Evolutionary conservation across 2,329 filamentous ascomycete genomes (phyloP), one percentile per base, ranked within the genome.

Genomic region (Apiospora koreana): DNA sequence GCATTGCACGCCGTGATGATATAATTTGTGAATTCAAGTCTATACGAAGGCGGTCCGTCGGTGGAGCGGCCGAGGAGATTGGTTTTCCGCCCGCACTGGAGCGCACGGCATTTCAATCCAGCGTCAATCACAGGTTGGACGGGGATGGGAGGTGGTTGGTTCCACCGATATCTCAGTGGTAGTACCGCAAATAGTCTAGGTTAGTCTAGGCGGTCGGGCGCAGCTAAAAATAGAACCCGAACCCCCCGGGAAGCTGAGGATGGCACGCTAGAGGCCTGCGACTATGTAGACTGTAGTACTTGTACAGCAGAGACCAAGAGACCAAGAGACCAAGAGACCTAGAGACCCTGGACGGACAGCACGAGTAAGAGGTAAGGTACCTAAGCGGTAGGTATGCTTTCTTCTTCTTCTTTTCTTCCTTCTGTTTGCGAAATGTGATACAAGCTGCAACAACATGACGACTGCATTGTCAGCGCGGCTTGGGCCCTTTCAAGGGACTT

Each of bases 121-220:
- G 31, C 48, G 1, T 54, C 48, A 23, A 54, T 54, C 25, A 31
- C 50, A 21, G 25, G 50, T 16, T 58, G 50, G 50, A 58, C 28
- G 50, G 50, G 28, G 50, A 58, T 58, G 50, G 54, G 54, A 62
- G 54, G 38, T 62, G 54, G 31, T 62, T 38, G 54, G 31, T 62
- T 62, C 54, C 54, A 62, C 54, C 54, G 12, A 38, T 14, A 35
- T 38, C 38, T 65, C 25, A 5, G 16, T 14, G 9, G 48, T 12
- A 14, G 64, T 65, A 65, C 42, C 38, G 38, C 42, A 65, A 65
- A 43, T 43, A 31, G 38, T 43, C 50, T 62, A 45, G 38, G 12
- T 1, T 28, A 5, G 42, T 31, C 64, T 42, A 43, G 42, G 64
- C n/a, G 18, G 64, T 66, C 41, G 64, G 8, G 64, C 64, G 5